These are phyloP conservation scores for Phylloporus sp. DNA, from an alignment of 768 basidiomycete genomes.

Conservation along the genomic window DNA sequence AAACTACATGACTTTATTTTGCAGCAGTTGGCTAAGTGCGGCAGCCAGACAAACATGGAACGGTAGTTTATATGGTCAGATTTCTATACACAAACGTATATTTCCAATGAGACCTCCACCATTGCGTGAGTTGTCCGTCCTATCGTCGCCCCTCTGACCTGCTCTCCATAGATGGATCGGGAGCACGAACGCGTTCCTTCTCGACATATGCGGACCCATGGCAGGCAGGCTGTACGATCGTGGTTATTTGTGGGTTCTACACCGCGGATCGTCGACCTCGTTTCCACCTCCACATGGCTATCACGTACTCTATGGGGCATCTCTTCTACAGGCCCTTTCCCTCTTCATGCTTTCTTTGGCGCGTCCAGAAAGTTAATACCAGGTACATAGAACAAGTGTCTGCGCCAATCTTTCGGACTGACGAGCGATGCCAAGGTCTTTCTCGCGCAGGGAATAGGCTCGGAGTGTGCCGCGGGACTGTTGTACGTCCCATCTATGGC, in stretches of 20 bases:
- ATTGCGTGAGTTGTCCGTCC: constrained; percentile 33
- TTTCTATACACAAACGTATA: constrained; percentile 36
- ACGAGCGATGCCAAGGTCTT: constrained; percentile 37
- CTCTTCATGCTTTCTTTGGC: constrained; percentile 46
- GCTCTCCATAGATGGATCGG: constrained; percentile 38
- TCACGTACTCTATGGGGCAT: constrained; percentile 26
- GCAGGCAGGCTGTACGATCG: constrained; percentile 48
- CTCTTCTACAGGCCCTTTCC: constrained; percentile 28
- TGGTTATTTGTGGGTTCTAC: constrained; percentile 43
- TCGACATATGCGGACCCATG: constrained; percentile 40
- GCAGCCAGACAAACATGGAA: no score
- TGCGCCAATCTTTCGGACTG: not conserved
- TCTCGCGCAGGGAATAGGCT: constrained; percentile 45
- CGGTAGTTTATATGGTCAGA: no score
- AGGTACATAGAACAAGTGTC: constrained; percentile 23
- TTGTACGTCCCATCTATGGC: constrained; percentile 45
- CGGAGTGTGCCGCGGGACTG: constrained; percentile 45
- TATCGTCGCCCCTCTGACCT: not conserved
- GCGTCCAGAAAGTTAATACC: constrained; percentile 39
- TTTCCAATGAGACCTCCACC: constrained; percentile 35
- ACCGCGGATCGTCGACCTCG: no score
- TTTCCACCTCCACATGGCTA: constrained; percentile 14
- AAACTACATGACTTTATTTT: no score
- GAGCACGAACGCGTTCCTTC: constrained; percentile 44
- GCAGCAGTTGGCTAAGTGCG: no score